These are phyloP conservation scores for Chimonanthus praecox DNA, from an alignment of 164 flowering plant genomes.

Conservation along the genomic window DNA sequence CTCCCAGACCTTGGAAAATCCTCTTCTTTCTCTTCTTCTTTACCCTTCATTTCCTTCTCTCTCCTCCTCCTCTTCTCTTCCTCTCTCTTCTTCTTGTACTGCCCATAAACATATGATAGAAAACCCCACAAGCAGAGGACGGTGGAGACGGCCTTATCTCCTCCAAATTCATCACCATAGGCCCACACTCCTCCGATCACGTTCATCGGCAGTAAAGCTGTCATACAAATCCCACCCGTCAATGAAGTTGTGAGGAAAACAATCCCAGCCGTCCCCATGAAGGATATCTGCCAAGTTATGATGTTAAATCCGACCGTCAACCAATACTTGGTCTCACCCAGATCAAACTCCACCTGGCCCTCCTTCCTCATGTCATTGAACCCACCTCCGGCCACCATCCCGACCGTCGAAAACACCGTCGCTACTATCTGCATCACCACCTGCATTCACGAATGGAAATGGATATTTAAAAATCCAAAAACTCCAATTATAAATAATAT, in stretches of 20 bases:
- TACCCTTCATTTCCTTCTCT: conserved; percentile 1
- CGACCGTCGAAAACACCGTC: conserved; percentile 51
- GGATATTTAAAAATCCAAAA: no score
- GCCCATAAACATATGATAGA: conserved; percentile 64
- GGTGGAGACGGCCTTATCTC: conserved; percentile 58
- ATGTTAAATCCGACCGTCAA: conserved; percentile 33
- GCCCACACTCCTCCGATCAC: conserved; percentile 60
- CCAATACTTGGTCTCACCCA: conserved; percentile 41
- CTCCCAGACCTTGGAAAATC: no score
- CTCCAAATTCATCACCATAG: conserved; percentile 52
- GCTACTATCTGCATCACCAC: conserved; percentile 57
- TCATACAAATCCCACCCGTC: conserved; percentile 78
- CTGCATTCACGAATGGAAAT: conserved; percentile 6
- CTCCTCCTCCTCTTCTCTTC: neutral
- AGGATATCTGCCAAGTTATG: conserved; percentile 65
- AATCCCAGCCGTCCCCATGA: conserved; percentile 83
- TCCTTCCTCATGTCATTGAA: conserved; percentile 48
- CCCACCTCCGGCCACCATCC: conserved; percentile 53
- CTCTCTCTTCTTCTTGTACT: conserved; percentile 22
- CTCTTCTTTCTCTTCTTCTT: neutral
- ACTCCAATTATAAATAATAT: no score
- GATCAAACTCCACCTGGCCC: conserved; percentile 27
- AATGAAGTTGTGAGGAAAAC: conserved; percentile 65
- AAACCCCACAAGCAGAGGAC: conserved; percentile 71
- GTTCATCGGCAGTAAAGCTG: conserved; percentile 61